phyloP scores from a whole-genome alignment of 225 moss, liverwort and hornwort genomes.

The Thuidium tamariscinum region DNA sequence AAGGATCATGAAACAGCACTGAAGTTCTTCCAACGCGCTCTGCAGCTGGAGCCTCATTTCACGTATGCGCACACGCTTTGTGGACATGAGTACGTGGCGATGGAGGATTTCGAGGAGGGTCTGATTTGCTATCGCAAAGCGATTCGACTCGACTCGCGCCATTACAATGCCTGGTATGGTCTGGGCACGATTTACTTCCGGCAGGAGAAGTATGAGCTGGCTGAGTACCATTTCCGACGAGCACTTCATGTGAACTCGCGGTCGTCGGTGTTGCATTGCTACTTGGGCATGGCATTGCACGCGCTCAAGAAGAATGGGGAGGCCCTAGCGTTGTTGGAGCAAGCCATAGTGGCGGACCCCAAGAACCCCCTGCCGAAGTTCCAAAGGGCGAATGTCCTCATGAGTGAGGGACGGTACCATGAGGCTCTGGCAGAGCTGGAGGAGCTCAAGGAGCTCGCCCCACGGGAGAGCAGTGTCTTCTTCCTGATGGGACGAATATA shows the following conservation, averaged over 20 bases:
- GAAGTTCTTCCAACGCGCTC: slow-evolving; percentile 92
- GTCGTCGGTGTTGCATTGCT: slow-evolving; percentile 98
- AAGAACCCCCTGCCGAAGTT: slow-evolving; percentile 98
- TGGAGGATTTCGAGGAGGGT: slow-evolving; percentile 99
- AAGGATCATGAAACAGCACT: slow-evolving; percentile 95
- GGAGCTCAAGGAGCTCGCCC: slow-evolving; percentile 92
- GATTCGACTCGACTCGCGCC: slow-evolving; percentile 81
- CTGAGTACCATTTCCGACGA: slow-evolving; percentile 92
- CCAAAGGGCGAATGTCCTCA: slow-evolving; percentile 88
- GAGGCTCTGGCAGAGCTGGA: slow-evolving; percentile 86
- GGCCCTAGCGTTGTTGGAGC: slow-evolving; percentile 74
- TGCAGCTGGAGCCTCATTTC: slow-evolving; percentile 77
- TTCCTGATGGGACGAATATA: slow-evolving; percentile 95
- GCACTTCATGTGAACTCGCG: slow-evolving; percentile 77
- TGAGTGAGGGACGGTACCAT: slow-evolving; percentile 90
- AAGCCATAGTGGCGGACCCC: slow-evolving; percentile 76
- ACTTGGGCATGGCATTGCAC: slow-evolving; percentile 97
- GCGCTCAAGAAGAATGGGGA: slow-evolving; percentile 87
- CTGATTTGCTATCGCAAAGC: slow-evolving; percentile 83
- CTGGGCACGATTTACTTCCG: slow-evolving; percentile 98
- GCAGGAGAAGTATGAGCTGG: slow-evolving; percentile 95
- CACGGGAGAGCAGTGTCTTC: slow-evolving; percentile 91
- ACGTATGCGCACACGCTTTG: slow-evolving; percentile 97
- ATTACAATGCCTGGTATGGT: slow-evolving; percentile 99
- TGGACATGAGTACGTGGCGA: slow-evolving; percentile 99